Base-by-base conservation (phyloP, 768 basidiomycete genomes). In the Trametes cingulata region DNA sequence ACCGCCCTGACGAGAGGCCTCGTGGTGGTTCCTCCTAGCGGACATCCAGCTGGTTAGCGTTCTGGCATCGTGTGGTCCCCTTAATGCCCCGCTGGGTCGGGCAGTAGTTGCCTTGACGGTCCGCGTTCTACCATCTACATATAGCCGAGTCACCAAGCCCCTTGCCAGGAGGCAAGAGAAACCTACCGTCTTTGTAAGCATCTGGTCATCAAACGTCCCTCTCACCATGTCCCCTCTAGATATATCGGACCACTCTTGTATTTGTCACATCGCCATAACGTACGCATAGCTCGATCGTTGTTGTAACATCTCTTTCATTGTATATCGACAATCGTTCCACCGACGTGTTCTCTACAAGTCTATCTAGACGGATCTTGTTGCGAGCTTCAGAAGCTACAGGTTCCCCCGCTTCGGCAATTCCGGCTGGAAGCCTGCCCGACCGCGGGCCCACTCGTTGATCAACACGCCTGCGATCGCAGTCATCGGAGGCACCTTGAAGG, bases 401-500 rank as follows among this genome's bases (percentile, higher is more conserved):
- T 49, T 60, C 25, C 45, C 58, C 20, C 27, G 41, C 50, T 52
- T 56, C 61, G 29, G 29, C 45, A 43, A 20, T 20, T 36, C 47
- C 43, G 61, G 61, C 46, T 65, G 66, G 40, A 62, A 62, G 14
- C 67, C 66, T 24, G 83, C 78, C 69, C 78, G 85, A 33, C 83
- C 80, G 40, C 86, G 82, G 6, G 79, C 88, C 94, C 94, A 95
- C 54, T 93, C 84, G 49, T 83, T 77, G 66, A 96, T 89, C 68
- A 96, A 72, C 29, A 90, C 84, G n/a, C 94, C 94, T 0, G 90
- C 93, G 56, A 95, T 88, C 8, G 92, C 90, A 22, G 84, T 88
- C 2, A 70, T 68, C 7, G 91, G 87, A 1, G 94, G 93, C n/a
- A 95, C 74, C 63, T 82, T 83, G 74, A 94, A 87, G 8, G 83